Conservation (phyloP, 352 stramenopile species). For the Phytophthora rubi region DNA sequence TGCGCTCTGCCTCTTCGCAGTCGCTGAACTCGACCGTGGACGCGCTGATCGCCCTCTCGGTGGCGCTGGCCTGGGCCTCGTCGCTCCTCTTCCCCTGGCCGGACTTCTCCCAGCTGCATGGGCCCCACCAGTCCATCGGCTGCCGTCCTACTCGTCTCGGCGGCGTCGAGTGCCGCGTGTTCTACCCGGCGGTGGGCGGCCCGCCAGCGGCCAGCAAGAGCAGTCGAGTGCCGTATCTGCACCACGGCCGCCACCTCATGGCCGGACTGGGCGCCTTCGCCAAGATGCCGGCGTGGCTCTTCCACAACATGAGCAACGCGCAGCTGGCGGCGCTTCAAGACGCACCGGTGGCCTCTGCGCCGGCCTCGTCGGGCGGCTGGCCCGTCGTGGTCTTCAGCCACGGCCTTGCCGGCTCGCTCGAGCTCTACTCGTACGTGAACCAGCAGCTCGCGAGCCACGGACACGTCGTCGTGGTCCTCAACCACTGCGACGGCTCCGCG, state of each 20-base stretch:
- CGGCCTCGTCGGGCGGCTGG: constrained; percentile 38
- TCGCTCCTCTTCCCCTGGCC: constrained; percentile 60
- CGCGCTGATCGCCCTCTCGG: constrained; percentile 2
- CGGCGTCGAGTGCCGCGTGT: constrained; percentile 67
- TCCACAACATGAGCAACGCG: constrained; percentile 58
- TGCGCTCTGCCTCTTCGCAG: not conserved
- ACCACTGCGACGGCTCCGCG: constrained; percentile 72
- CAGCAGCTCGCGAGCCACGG: constrained; percentile 75
- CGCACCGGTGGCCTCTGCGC: constrained; percentile 39
- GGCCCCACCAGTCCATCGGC: constrained; percentile 53
- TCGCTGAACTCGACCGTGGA: not conserved
- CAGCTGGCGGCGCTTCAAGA: constrained; percentile 50
- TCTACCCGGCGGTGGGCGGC: constrained; percentile 53
- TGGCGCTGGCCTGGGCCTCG: constrained; percentile 36
- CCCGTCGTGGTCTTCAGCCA: constrained; percentile 71
- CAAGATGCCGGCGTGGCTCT: constrained; percentile 59
- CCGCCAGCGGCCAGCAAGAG: constrained; percentile 2
- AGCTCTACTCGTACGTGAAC: constrained; percentile 68
- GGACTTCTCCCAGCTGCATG: constrained; percentile 51
- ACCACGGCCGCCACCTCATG: constrained; percentile 63
- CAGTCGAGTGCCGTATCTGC: constrained; percentile 36
- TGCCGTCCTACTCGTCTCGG: constrained; percentile 45
- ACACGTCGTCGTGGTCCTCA: constrained; percentile 61
- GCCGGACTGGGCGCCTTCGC: constrained; percentile 56
- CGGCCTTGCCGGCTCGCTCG: constrained; percentile 59